These are phyloP conservation scores for Cyclotella atomus DNA, from an alignment of 108 stramenopile genomes.

Conservation along the genomic window DNA sequence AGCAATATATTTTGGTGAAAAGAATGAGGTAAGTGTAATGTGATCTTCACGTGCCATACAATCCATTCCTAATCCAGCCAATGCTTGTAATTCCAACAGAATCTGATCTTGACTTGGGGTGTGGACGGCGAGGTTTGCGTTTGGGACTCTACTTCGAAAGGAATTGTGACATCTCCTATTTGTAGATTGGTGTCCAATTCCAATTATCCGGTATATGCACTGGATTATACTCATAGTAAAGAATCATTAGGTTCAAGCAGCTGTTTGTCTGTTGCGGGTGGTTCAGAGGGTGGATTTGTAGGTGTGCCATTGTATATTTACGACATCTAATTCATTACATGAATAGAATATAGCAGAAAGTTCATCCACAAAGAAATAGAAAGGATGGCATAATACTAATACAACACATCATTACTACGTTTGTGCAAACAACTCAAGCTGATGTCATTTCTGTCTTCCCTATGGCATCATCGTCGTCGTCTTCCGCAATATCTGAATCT, in stretches of 20 bases:
- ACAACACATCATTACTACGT: neutral
- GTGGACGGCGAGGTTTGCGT: slow-evolving; percentile 83
- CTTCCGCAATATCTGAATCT: slow-evolving; percentile 6
- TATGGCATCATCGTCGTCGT: neutral
- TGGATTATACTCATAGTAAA: slow-evolving; percentile 40
- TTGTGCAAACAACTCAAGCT: neutral
- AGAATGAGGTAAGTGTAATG: slow-evolving; percentile 42
- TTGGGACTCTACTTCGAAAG: slow-evolving; percentile 73
- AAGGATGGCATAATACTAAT: too few relatives aligned
- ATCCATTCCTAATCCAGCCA: too few relatives aligned
- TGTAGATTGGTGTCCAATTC: slow-evolving; percentile 62
- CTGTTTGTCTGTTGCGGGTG: slow-evolving; percentile 59
- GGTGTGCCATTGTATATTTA: slow-evolving; percentile 73
- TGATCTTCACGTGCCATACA: too few relatives aligned
- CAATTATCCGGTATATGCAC: slow-evolving; percentile 78
- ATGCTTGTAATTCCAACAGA: slow-evolving; percentile 31
- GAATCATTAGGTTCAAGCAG: neutral
- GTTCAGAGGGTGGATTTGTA: slow-evolving; percentile 69
- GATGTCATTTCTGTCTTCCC: neutral
- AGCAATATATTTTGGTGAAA: slow-evolving; percentile 61
- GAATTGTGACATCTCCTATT: slow-evolving; percentile 69
- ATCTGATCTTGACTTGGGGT: slow-evolving; percentile 85
- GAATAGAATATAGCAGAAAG: too few relatives aligned
- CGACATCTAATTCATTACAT: slow-evolving; percentile 22
- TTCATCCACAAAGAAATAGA: too few relatives aligned